Base-by-base conservation (phyloP, 164 flowering plant genomes). In the Stephania japonica region DNA sequence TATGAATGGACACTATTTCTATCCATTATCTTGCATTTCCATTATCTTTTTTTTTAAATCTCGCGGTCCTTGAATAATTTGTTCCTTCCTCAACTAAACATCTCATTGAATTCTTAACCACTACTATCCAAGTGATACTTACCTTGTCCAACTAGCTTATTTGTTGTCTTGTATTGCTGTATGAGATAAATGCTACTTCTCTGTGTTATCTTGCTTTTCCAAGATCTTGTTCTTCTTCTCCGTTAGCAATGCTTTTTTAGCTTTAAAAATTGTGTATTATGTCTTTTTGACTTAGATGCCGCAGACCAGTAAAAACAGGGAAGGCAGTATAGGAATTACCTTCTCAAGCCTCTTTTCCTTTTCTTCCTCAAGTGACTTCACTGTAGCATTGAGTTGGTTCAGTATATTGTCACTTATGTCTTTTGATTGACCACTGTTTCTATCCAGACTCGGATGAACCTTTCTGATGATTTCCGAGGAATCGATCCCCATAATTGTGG, bases 391-490 rank as follows among this genome's bases (percentile, higher is more conserved):
- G 49, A 94, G 97, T 75, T 86, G 85, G 13, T 72, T 87, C 81
- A 94, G 79, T 49, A 91, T 87, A 47, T 69, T 69, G 69, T 94
- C 93, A 69, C 97, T 91, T 72, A 92, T 92, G 77, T 92, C 90
- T 73, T 87, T 91, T 5, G 92, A 82, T 53, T 73, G 75, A 75
- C 85, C 81, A 44, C 87, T 89, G 75, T 87, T 75, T 26, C 83
- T 91, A 75, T 88, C 87, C 82, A 91, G 83, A 82, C 92, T 93
- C 70, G 94, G 92, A 61, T 93, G 93, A 75, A 93, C 91, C 73
- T 86, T 83, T 71, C 86, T 83, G 76, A 91, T 87, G 76, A 87
- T 85, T 80, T 78, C 72, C 24, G 95, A 89, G 50, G 92, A 83
- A 80, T 91, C 91, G 82, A 85, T 89, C 65, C 96, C 97, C 79